Conservation (phyloP, 139 green algal species). For the Coelastrella sp. region DNA sequence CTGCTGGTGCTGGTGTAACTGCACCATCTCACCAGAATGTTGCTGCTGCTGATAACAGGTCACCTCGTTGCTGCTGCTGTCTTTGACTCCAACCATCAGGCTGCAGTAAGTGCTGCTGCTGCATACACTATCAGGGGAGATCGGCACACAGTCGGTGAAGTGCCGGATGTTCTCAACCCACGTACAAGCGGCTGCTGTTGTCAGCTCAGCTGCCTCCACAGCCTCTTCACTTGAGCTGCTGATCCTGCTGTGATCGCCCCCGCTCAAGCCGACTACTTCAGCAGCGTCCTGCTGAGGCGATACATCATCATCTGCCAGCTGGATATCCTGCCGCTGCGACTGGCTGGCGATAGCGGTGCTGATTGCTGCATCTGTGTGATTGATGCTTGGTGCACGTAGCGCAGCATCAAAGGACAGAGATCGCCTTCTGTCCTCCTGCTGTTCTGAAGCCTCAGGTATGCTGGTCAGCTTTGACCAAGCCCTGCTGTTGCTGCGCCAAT, state of each 20-base stretch:
- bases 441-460: slow-evolving; percentile 26
- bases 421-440: neutral
- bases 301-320: neutral
- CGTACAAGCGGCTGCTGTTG: neutral
- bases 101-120: slow-evolving; percentile 32
- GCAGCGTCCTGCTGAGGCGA: neutral
- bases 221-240: neutral
- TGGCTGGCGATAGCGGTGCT: neutral
- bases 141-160: slow-evolving; percentile 40
- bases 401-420: neutral
- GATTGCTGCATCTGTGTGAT: neutral
- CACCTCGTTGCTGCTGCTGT: neutral
- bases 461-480: slow-evolving; percentile 1
- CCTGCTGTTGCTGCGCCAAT: neutral
- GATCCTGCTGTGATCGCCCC: neutral
- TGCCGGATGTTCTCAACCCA: slow-evolving; percentile 35
- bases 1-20: neutral
- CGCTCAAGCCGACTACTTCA: neutral
- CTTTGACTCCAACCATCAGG: neutral
- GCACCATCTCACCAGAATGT: neutral
- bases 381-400: neutral
- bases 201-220: neutral
- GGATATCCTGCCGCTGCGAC: too few relatives aligned
- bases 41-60: neutral
- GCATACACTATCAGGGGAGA: slow-evolving; percentile 32